Evolutionary conservation across 148 eudicot genomes (phyloP).

Genomic region (Persicaria tinctoria): DNA sequence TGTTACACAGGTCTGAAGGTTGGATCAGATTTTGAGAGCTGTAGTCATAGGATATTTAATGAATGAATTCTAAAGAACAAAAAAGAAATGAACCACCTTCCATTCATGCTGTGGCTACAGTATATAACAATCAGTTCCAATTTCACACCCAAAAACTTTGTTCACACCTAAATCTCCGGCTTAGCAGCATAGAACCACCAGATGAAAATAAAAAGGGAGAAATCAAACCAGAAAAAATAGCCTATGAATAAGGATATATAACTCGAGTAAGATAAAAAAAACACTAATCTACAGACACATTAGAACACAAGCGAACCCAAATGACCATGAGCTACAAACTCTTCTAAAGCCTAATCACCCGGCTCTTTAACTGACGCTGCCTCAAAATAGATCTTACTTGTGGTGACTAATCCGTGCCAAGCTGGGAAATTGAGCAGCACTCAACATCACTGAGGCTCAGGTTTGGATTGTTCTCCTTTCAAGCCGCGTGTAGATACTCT

Average conservation of each 20-base stretch:
- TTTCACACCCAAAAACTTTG: background rate
- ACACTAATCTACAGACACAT: slow-evolving; percentile 9
- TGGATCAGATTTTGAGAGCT: too few species aligned
- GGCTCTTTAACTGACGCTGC: background rate
- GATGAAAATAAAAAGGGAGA: background rate
- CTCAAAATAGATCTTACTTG: background rate
- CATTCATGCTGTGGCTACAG: background rate
- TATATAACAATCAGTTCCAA: background rate
- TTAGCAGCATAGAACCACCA: background rate
- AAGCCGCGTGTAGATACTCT: slow-evolving; percentile 5
- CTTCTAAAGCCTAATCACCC: background rate
- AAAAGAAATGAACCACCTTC: background rate
- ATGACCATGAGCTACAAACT: background rate
- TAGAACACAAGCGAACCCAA: slow-evolving; percentile 1
- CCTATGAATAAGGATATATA: background rate
- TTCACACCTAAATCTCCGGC: background rate
- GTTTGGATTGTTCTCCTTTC: background rate
- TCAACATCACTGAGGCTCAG: background rate
- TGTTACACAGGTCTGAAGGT: too few species aligned
- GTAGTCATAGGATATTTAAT: too few species aligned
- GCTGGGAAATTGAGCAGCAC: background rate
- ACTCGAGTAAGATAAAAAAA: background rate
- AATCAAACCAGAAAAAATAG: slow-evolving; percentile 1
- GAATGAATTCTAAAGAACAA: background rate
- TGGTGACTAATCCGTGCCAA: background rate